Evolutionary conservation across 1,284 basidiomycete species (phyloP), one percentile per base, ranked within the genome.

Genomic region (Somion occarium): DNA sequence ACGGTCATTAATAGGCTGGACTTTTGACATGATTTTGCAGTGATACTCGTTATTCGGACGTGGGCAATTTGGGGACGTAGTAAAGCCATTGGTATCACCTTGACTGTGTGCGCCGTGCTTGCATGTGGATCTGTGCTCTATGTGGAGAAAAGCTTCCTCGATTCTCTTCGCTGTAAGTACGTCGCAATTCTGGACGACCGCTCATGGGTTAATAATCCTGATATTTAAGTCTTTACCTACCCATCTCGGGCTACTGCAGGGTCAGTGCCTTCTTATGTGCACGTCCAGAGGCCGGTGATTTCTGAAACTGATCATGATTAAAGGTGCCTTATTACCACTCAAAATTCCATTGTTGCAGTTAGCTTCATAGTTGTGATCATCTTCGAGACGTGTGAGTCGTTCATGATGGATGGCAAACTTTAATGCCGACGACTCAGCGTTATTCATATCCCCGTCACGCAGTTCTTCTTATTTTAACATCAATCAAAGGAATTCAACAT

Each of bases 61-160:
- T 52, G 51, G 51, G 51, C 46, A 26, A 42, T 52, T 11, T 52
- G 51, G 51, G 51, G 51, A 34, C 38, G 46, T 11, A 41, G 39
- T 22, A 13, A 24, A 5, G 2, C 22, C 2, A 18, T 52, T 7
- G 51, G 24, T 20, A 43, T 52, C 15, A 18, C 11, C 5, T 26
- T 52, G 23, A 30, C 5, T 4, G 19, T 44, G 12, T 15, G 38
- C 3, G 11, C 25, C 45, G 13, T 48, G 9, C 7, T 25, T 3
- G 22, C 41, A 4, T 15, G 37, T 7, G 20, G 34, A 9, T 38
- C 46, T 13, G 25, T 26, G 4, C 15, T 52, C 22, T 38, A 34
- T 20, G 43, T 48, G 24, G 44, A 48, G 19, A 37, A 41, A 7
- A 12, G 48, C 18, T 49, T 49, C 23, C 19, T 49, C 3, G 25